Conservation (phyloP, 768 basidiomycete species). For the Neoboletus magnificus region DNA sequence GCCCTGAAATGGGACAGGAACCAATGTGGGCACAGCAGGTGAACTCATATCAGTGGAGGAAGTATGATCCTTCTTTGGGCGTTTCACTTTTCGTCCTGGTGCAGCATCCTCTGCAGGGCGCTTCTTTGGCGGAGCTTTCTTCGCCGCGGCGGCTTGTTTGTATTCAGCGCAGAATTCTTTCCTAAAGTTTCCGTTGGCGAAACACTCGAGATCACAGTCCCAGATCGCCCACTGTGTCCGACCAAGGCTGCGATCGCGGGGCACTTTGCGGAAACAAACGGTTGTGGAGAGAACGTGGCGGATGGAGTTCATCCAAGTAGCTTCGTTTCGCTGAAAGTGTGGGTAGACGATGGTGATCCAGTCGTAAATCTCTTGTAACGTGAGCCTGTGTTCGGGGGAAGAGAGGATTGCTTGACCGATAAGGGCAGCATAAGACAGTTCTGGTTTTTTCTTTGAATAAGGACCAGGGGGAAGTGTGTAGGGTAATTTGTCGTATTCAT, state of each 20-base stretch:
- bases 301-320: slow-evolving; percentile 98
- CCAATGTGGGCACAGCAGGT: slow-evolving; percentile 19
- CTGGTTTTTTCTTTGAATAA: slow-evolving; percentile 76
- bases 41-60: slow-evolving; percentile 26
- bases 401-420: slow-evolving; percentile 94
- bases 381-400: slow-evolving; percentile 77
- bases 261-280: slow-evolving; percentile 83
- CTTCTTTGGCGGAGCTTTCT: slow-evolving; percentile 36
- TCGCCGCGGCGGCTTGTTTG: slow-evolving; percentile 28
- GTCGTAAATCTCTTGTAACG: slow-evolving; percentile 93
- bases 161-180: slow-evolving; percentile 50
- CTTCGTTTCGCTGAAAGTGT: slow-evolving; percentile 86
- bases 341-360: slow-evolving; percentile 95
- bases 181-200: slow-evolving; percentile 78
- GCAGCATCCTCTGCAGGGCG: slow-evolving; percentile 36
- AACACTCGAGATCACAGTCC: slow-evolving; percentile 79
- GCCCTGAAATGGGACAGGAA: slow-evolving; percentile 13
- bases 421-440: slow-evolving; percentile 89
- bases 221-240: slow-evolving; percentile 87
- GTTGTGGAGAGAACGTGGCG: slow-evolving; percentile 96
- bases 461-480: slow-evolving; percentile 83
- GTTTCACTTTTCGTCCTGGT: slow-evolving; percentile 46
- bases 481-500: slow-evolving; percentile 64
- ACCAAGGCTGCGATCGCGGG: slow-evolving; percentile 72
- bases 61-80: slow-evolving; percentile 37